phyloP scores from a whole-genome alignment of 2,329 filamentous ascomycete genomes.

The Colletotrichum sp. region DNA sequence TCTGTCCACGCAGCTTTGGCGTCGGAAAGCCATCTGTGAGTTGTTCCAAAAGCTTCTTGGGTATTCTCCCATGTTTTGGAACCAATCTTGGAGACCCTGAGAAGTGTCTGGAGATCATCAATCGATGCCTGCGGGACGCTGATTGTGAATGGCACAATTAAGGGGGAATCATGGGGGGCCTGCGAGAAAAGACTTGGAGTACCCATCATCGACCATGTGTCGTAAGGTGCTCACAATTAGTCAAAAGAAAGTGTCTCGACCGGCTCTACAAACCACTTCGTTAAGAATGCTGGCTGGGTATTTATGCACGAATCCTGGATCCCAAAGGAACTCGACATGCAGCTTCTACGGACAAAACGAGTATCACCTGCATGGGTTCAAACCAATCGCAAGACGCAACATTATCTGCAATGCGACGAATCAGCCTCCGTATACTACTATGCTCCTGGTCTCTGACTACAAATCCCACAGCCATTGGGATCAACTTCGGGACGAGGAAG shows the following conservation, averaged over 20 bases:
- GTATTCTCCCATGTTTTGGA: not conserved
- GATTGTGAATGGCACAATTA: not conserved
- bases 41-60: not conserved
- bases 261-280: fast-evolving
- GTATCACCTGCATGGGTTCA: fast-evolving
- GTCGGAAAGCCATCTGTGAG: not conserved
- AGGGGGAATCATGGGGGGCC: not conserved
- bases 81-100: fast-evolving
- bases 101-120: not conserved
- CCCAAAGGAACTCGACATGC: fast-evolving
- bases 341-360: not conserved
- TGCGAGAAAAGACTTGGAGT: fast-evolving
- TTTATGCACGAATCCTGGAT: not conserved
- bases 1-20: not conserved
- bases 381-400: not conserved
- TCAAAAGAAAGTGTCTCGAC: not conserved
- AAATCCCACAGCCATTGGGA: not conserved
- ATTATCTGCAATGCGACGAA: not conserved
- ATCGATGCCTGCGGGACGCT: not conserved
- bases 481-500: fast-evolving
- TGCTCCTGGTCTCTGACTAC: fast-evolving
- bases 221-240: not conserved
- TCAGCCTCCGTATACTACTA: fast-evolving
- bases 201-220: fast-evolving
- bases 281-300: fast-evolving